phyloP scores from a whole-genome alignment of 2,329 filamentous ascomycete species.

The Fusarium tricinctum region DNA sequence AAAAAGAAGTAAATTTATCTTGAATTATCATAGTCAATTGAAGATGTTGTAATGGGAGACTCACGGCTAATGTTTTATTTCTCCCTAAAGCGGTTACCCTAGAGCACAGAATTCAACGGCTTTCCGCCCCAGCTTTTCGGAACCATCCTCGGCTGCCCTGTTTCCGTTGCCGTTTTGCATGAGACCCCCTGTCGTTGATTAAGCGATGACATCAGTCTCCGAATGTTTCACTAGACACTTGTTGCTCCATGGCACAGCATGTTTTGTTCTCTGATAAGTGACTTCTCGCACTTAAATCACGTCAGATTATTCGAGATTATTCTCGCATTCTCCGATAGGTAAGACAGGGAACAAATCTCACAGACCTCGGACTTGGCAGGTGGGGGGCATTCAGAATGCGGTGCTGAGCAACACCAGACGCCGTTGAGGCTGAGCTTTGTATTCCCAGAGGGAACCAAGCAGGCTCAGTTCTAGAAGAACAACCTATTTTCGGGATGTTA shows the following conservation, averaged over 20 bases:
- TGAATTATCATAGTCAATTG: no score
- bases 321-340: neutral
- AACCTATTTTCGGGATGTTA: constrained; percentile 17
- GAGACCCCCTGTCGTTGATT: constrained; percentile 20
- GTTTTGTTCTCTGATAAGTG: neutral
- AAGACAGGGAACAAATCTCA: constrained; percentile 4
- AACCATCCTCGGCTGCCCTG: neutral
- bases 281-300: constrained; percentile 13
- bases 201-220: constrained; percentile 37
- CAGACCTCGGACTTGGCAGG: constrained; percentile 18
- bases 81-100: constrained; percentile 2
- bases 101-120: neutral
- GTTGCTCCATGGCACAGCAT: constrained; percentile 2
- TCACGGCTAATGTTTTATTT: no score
- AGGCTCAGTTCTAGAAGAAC: constrained; percentile 21
- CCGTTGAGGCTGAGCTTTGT: constrained; percentile 30
- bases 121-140: constrained; percentile 8
- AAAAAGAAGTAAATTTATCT: no score
- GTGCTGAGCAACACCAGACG: constrained; percentile 22
- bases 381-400: constrained; percentile 6
- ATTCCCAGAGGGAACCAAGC: constrained; percentile 35
- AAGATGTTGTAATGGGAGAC: no score
- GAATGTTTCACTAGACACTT: constrained; percentile 16
- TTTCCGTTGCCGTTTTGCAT: constrained; percentile 2
- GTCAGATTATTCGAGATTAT: constrained; percentile 34